Base-by-base conservation (phyloP, 108 stramenopile genomes). In the Cyclotella baltica region DNA sequence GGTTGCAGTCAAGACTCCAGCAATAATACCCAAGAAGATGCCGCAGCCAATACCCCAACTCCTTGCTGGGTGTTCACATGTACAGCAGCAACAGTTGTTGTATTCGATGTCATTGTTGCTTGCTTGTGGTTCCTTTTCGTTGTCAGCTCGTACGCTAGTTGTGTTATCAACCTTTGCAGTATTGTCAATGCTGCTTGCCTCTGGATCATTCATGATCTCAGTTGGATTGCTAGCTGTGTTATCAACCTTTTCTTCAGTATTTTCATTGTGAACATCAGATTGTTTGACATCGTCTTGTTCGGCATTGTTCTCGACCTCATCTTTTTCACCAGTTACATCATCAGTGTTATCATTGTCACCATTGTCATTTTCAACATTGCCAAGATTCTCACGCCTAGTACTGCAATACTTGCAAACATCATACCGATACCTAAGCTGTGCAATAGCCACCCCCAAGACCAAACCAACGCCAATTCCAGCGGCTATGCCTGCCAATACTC, bases 401-500 rank as follows among this genome's bases (percentile, higher is more conserved):
- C n/a, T 52, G 19, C 51, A 52, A 52, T 4, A 52, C 19, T 52
- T 13, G n/a, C 51, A 52, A 20, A 52, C 18, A 52, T 52, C 51
- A n/a, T 52, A 52, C 51, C 51, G 11, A n/a, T 52, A 20, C n/a
- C 51, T 52, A 52, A 52, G 51, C n/a, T 52, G 51, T n/a, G 51
- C 11, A 52, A 52, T 20, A 52, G 51, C 51, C n/a, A 52, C 51
- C 4, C 35, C 36, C n/a, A 62, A 46, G 23, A 75, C 23, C 0
- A 67, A 18, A 15, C 29, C 65, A 22, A 43, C 51, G 43, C 29
- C 66, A 19, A 67, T 15, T 23, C 74, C 74, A 43, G 48, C 63
- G 13, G 77, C 69, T 22, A 72, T 63, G 11, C 77, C 77, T 22
- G 70, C 77, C 18, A 72, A 28, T 13, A 70, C 70, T 31, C 77